phyloP scores from a whole-genome alignment of 1,284 basidiomycete genomes.

The Stygiomarasmius scandens region DNA sequence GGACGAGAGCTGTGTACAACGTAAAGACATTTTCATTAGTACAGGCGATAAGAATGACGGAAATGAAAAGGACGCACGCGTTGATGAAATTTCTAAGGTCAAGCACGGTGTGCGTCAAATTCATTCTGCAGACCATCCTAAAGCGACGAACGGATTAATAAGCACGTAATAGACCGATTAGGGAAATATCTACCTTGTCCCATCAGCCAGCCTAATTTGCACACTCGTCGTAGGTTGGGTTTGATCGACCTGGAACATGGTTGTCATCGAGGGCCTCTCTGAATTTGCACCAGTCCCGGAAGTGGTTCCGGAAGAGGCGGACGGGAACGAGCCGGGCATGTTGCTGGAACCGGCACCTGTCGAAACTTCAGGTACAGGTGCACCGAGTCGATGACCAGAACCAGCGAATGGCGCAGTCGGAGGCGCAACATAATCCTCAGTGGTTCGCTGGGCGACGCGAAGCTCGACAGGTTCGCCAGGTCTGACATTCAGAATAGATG shows the following conservation, averaged over 20 bases:
- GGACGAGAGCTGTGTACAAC: conserved; percentile 65
- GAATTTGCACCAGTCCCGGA: conserved; percentile 29
- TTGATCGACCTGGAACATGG: conserved; percentile 82
- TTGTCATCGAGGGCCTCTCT: conserved; percentile 43
- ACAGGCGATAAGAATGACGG: neutral
- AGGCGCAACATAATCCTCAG: conserved; percentile 75
- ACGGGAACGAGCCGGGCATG: conserved; percentile 65
- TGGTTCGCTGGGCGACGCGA: conserved; percentile 73
- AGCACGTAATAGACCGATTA: neutral
- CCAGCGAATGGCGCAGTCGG: conserved; percentile 66
- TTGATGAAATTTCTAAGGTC: conserved; percentile 90
- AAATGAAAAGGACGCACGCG: conserved; percentile 61
- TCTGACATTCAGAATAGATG: conserved; percentile 75
- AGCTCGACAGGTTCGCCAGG: conserved; percentile 88
- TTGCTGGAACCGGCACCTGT: conserved; percentile 18
- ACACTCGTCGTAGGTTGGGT: conserved; percentile 84
- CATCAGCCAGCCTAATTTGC: conserved; percentile 91
- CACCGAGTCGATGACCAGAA: conserved; percentile 83
- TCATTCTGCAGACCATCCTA: conserved; percentile 88
- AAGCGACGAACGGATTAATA: conserved; percentile 13
- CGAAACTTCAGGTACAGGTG: conserved; percentile 38
- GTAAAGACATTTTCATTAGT: conserved; percentile 3
- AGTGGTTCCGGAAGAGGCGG: conserved; percentile 19
- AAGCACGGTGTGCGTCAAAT: conserved; percentile 86
- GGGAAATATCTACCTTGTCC: conserved; percentile 65